These are phyloP conservation scores for Globisporangium nunn DNA, from an alignment of 352 stramenopile genomes.

Conservation along the genomic window DNA sequence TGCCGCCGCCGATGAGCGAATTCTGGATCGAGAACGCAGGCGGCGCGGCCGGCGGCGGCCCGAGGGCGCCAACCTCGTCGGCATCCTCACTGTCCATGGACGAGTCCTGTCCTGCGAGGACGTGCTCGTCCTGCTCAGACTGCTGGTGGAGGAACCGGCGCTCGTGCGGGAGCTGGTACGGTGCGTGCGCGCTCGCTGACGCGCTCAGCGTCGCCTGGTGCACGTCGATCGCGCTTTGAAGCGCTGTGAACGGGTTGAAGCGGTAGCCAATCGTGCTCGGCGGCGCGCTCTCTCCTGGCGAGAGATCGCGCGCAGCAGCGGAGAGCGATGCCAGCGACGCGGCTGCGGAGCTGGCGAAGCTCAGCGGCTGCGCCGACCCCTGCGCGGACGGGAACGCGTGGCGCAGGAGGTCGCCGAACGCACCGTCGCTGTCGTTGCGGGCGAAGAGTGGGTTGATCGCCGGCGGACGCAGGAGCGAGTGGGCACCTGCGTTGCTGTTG, in stretches of 20 bases:
- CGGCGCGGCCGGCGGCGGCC: slow-evolving; percentile 45
- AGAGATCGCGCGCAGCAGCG: slow-evolving; percentile 11
- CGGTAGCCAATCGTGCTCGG: slow-evolving; percentile 22
- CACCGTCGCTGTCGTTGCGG: slow-evolving; percentile 47
- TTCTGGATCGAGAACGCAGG: slow-evolving; percentile 65
- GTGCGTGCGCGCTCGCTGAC: neutral
- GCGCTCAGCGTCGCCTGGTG: slow-evolving; percentile 12
- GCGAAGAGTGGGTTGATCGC: slow-evolving; percentile 48
- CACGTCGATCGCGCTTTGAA: slow-evolving; percentile 52
- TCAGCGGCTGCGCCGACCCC: slow-evolving; percentile 12
- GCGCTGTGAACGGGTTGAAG: slow-evolving; percentile 53
- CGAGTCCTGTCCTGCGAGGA: neutral
- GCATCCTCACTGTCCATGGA: slow-evolving; percentile 8
- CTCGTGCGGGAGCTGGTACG: slow-evolving; percentile 12
- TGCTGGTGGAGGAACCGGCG: slow-evolving; percentile 7
- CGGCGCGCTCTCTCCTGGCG: neutral
- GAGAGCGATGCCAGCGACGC: slow-evolving; percentile 14
- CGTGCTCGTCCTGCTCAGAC: neutral
- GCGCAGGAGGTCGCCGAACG: slow-evolving; percentile 41
- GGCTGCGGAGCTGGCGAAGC: slow-evolving; percentile 10
- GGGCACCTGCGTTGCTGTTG: neutral
- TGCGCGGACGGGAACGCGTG: slow-evolving; percentile 30
- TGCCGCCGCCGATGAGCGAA: slow-evolving; percentile 78
- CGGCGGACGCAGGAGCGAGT: slow-evolving; percentile 18
- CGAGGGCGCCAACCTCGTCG: slow-evolving; percentile 22